A percentile compares a stretch with the other conserved stretches of the same genome.
These are phyloP conservation scores for Wallacemonas sp. DNA, from an alignment of 208 protist species.

Conservation along the genomic window DNA sequence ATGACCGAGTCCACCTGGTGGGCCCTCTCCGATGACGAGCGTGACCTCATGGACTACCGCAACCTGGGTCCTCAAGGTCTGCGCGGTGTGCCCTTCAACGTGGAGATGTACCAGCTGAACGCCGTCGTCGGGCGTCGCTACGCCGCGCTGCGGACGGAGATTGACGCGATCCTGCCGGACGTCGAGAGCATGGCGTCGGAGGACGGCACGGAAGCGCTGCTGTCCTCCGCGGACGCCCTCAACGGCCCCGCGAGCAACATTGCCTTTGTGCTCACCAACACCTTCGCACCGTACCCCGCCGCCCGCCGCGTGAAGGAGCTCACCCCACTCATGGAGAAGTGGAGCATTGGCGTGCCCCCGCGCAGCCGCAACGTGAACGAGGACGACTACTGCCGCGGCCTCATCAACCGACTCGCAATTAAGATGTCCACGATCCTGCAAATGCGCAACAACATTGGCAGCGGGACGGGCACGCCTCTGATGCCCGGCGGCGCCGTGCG, in stretches of 20 bases:
- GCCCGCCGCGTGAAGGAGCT: conserved; percentile 29
- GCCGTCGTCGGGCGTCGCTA: conserved; percentile 42
- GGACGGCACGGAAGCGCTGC: conserved; percentile 17
- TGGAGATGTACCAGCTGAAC: conserved; percentile 72
- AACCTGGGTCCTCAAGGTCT: conserved; percentile 43
- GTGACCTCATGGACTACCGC: conserved; percentile 19
- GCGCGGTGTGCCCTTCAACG: conserved; percentile 53
- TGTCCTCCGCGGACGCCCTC: conserved; percentile 22
- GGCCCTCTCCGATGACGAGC: conserved; percentile 36
- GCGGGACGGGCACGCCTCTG: background rate
- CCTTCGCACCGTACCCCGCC: conserved; percentile 42
- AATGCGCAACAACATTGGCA: conserved; percentile 7
- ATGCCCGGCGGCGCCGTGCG: background rate
- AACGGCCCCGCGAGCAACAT: conserved; percentile 19
- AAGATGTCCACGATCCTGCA: conserved; percentile 20
- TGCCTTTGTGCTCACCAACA: conserved; percentile 29
- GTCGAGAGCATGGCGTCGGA: conserved; percentile 7
- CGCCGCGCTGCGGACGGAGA: conserved; percentile 47
- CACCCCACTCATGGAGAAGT: conserved; percentile 40
- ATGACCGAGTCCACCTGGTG: conserved; percentile 48
- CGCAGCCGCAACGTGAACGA: conserved; percentile 12
- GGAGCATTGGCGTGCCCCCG: conserved; percentile 21
- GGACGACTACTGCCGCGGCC: conserved; percentile 38
- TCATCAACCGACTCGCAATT: conserved; percentile 33
- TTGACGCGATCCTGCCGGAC: conserved; percentile 34